Evolutionary conservation across 2,329 filamentous ascomycete genomes (phyloP).

Genomic region (Aspergillus sp.): DNA sequence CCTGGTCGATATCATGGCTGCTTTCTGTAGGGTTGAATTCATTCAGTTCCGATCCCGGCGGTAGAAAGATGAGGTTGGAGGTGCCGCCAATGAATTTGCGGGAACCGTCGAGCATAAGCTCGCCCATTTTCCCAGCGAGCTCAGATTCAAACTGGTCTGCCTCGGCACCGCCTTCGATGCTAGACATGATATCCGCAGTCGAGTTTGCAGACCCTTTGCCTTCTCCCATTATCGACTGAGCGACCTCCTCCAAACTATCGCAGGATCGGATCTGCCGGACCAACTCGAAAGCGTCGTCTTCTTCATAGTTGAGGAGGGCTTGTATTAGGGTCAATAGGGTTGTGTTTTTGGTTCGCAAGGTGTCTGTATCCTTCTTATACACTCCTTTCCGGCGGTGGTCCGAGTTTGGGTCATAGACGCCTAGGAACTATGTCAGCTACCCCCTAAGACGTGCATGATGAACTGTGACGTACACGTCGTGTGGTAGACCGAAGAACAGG

Average conservation of each 20-base stretch:
- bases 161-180: constrained; percentile 41
- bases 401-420: constrained; percentile 92
- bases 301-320: constrained; percentile 84
- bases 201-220: constrained; percentile 49
- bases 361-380: constrained; percentile 90
- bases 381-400: constrained; percentile 96
- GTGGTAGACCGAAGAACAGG: constrained; percentile 88
- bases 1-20: constrained; percentile 45
- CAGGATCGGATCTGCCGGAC: constrained; percentile 86
- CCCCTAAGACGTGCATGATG: not conserved
- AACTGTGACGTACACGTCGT: constrained; percentile 34
- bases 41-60: constrained; percentile 48
- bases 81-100: constrained; percentile 92
- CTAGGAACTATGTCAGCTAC: constrained; percentile 51
- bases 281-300: constrained; percentile 77
- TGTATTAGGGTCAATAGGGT: constrained; percentile 91
- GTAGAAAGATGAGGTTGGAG: constrained; percentile 84
- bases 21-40: constrained; percentile 37
- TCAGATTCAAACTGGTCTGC: constrained; percentile 66
- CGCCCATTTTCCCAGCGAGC: constrained; percentile 88
- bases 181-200: constrained; percentile 28
- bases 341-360: constrained; percentile 78
- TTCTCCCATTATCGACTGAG: constrained; percentile 55
- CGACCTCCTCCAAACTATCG: constrained; percentile 67
- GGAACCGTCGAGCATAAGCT: constrained; percentile 80